phyloP scores from a whole-genome alignment of 2,329 filamentous ascomycete genomes.

The Colletotrichum sp. region DNA sequence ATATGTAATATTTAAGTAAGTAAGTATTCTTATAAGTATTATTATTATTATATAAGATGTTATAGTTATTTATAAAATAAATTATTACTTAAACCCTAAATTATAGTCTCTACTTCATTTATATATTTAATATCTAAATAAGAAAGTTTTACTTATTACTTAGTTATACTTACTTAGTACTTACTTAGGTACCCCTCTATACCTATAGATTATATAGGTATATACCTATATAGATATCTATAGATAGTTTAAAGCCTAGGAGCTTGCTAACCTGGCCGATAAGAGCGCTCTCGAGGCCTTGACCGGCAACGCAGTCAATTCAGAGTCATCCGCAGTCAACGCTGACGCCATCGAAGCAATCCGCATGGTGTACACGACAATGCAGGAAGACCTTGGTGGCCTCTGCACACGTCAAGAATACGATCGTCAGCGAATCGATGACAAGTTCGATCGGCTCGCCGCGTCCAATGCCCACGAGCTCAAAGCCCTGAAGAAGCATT shows the following conservation, averaged over 20 bases:
- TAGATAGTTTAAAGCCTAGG: neutral
- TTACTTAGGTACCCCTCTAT: neutral
- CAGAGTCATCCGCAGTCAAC: neutral
- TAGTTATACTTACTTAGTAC: neutral
- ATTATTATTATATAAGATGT: too few relatives aligned
- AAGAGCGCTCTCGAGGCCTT: neutral
- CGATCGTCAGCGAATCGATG: neutral
- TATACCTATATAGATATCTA: neutral
- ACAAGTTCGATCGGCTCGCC: neutral
- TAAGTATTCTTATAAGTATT: too few relatives aligned
- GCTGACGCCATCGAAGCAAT: neutral
- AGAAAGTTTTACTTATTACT: neutral
- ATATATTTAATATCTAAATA: neutral
- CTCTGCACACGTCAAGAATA: neutral
- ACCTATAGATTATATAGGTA: neutral
- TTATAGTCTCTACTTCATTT: too few relatives aligned
- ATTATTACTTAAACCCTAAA: too few relatives aligned
- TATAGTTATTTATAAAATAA: too few relatives aligned
- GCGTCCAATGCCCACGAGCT: neutral
- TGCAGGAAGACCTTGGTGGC: neutral
- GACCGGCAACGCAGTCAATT: neutral
- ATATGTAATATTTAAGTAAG: too few relatives aligned
- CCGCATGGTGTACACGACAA: neutral
- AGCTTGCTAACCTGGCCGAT: neutral
- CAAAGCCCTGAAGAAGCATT: neutral